phyloP scores from a whole-genome alignment of 768 basidiomycete genomes.

The Gloeophyllum trabeum region DNA sequence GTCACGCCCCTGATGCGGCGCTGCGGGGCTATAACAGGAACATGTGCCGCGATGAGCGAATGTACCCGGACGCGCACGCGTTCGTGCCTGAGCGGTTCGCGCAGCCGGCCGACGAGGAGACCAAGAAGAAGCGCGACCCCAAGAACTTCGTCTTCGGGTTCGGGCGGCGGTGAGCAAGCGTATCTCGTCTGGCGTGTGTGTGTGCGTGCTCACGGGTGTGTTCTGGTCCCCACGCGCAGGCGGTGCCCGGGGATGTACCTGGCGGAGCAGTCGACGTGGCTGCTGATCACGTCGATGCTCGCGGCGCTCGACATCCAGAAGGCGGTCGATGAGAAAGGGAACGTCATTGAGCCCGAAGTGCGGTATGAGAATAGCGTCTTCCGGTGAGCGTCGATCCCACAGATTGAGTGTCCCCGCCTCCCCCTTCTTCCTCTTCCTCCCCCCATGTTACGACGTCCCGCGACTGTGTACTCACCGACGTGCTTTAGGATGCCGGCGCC shows the following conservation, averaged over 20 bases:
- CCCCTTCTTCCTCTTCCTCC: neutral
- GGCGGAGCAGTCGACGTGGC: neutral
- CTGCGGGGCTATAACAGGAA: neutral
- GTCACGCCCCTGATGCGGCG: neutral
- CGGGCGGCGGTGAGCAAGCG: constrained; percentile 23
- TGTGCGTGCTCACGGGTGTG: no score
- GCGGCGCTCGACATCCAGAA: constrained; percentile 46
- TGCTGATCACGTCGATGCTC: constrained; percentile 25
- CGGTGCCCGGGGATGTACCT: neutral
- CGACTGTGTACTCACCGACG: no score
- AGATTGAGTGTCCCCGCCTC: neutral
- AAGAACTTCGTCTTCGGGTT: constrained; percentile 37
- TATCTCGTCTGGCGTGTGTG: neutral
- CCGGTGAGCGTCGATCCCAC: neutral
- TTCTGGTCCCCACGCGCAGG: neutral
- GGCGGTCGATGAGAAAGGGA: constrained; percentile 36
- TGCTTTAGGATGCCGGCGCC: neutral
- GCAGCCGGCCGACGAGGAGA: constrained; percentile 13
- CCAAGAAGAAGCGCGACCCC: constrained; percentile 27
- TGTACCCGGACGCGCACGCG: constrained; percentile 36
- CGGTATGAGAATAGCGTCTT: neutral
- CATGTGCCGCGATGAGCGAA: constrained; percentile 22
- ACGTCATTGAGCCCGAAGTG: constrained; percentile 11
- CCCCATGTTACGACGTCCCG: no score
- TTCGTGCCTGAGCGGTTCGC: constrained; percentile 49